Evolutionary conservation across 1,139 yeast species (phyloP).

Genomic region (Scheffersomyces segobiensis): DNA sequence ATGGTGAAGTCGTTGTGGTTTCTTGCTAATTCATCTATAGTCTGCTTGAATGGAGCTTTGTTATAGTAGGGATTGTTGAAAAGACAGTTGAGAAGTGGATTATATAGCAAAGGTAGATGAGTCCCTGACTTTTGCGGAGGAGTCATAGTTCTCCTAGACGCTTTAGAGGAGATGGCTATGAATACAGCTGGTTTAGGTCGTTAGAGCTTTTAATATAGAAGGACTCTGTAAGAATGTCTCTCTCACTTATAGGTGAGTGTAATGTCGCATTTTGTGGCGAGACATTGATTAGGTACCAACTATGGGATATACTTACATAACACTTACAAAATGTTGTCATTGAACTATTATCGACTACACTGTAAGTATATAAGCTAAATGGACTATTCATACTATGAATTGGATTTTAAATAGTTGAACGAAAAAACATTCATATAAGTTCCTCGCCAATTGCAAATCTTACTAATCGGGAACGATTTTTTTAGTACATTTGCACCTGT

Average conservation of each 20-base stretch:
- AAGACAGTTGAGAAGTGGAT: conserved; percentile 66
- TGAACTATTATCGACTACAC: not conserved
- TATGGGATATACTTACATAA: not conserved
- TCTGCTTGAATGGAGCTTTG: conserved; percentile 51
- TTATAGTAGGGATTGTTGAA: conserved; percentile 65
- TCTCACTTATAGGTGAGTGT: not conserved
- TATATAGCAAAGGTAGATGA: conserved; percentile 46
- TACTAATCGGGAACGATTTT: not conserved
- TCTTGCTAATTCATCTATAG: conserved; percentile 40
- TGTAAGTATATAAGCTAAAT: too few relatives aligned
- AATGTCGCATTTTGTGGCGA: not conserved
- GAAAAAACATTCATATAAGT: not conserved
- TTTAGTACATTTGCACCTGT: not conserved
- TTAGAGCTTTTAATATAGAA: too few relatives aligned
- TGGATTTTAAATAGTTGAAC: too few relatives aligned
- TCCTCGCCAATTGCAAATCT: not conserved
- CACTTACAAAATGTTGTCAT: not conserved
- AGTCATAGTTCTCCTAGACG: not conserved
- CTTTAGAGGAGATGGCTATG: not conserved
- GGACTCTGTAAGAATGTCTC: not conserved
- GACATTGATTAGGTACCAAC: not conserved
- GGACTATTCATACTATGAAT: not conserved
- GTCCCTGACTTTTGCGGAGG: conserved; percentile 5
- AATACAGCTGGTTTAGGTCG: not conserved
- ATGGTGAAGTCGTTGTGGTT: conserved; percentile 53